Evolutionary conservation across 108 stramenopile species (phyloP).

Genomic region (Cylindrotheca fusiformis): DNA sequence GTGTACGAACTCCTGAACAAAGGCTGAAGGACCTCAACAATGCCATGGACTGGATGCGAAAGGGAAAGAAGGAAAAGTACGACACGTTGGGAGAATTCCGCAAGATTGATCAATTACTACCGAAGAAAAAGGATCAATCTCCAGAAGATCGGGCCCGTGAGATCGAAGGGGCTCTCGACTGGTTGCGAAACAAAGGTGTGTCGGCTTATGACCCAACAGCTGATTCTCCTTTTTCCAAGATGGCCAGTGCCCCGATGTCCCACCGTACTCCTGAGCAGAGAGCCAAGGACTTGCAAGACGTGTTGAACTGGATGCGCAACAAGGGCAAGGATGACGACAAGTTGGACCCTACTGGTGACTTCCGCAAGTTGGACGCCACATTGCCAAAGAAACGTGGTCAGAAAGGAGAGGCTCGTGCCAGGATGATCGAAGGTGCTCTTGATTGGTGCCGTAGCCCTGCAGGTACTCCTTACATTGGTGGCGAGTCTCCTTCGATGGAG

Average conservation of each 20-base stretch:
- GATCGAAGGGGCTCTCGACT: slow-evolving; percentile 24
- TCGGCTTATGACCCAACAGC: background rate
- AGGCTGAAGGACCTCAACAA: slow-evolving; percentile 7
- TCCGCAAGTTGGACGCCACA: slow-evolving; percentile 20
- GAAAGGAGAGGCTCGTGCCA: slow-evolving; percentile 15
- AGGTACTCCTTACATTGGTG: background rate
- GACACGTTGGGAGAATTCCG: slow-evolving; percentile 18
- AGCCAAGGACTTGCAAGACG: slow-evolving; percentile 10
- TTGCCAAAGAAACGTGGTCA: slow-evolving; percentile 17
- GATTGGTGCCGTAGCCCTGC: slow-evolving; percentile 22
- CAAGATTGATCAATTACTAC: slow-evolving; percentile 16
- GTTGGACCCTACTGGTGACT: slow-evolving; percentile 25
- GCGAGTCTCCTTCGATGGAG: background rate
- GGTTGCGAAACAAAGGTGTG: slow-evolving; percentile 20
- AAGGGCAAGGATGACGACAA: slow-evolving; percentile 15
- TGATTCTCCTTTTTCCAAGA: slow-evolving; percentile 9
- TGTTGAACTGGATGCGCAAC: slow-evolving; percentile 28
- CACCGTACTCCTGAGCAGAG: slow-evolving; percentile 21
- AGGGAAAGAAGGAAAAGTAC: slow-evolving; percentile 11
- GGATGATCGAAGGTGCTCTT: slow-evolving; percentile 24
- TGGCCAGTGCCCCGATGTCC: slow-evolving; percentile 7
- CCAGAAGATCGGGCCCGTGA: slow-evolving; percentile 26
- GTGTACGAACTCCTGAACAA: slow-evolving; percentile 17
- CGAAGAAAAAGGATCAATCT: slow-evolving; percentile 5
- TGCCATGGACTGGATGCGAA: slow-evolving; percentile 27